Percentiles rank a stretch among this genome's conserved stretches.
Evolutionary conservation across 2,329 filamentous ascomycete genomes (phyloP).

Genomic region (Hypoxylon sp.): DNA sequence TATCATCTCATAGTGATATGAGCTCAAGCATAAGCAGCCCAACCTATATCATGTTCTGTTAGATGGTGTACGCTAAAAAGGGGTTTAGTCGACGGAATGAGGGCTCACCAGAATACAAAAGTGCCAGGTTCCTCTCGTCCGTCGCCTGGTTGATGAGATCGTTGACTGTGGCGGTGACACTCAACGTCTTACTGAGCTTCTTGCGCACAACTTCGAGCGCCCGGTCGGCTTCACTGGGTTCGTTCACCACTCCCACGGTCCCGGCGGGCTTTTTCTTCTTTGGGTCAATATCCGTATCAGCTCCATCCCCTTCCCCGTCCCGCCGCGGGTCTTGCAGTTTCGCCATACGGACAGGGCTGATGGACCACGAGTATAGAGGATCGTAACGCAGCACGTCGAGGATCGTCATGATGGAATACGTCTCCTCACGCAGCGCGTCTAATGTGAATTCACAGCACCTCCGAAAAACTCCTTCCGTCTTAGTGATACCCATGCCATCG

Average conservation of each 20-base stretch:
- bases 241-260: slow-evolving; percentile 62
- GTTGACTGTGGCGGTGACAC: slow-evolving; percentile 94
- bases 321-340: slow-evolving; percentile 75
- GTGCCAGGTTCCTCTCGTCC: slow-evolving; percentile 91
- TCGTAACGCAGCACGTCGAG: slow-evolving; percentile 98
- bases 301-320: slow-evolving; percentile 58
- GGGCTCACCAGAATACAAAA: slow-evolving; percentile 82
- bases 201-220: slow-evolving; percentile 94
- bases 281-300: slow-evolving; percentile 59
- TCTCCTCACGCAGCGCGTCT: slow-evolving; percentile 93
- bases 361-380: slow-evolving; percentile 95
- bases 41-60: slow-evolving; percentile 54
- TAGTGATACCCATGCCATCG: slow-evolving; percentile 96
- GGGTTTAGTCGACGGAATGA: not conserved
- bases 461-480: slow-evolving; percentile 95
- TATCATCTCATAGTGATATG: slow-evolving; percentile 23
- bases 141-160: slow-evolving; percentile 96
- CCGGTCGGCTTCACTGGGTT: slow-evolving; percentile 84
- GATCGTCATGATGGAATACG: slow-evolving; percentile 98
- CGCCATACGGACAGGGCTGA: slow-evolving; percentile 78
- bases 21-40: slow-evolving; percentile 60
- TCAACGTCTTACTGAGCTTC: slow-evolving; percentile 94
- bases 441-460: slow-evolving; percentile 99
- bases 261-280: slow-evolving; percentile 58
- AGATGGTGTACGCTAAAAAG: slow-evolving; percentile 24